A percentile compares a stretch with the other conserved stretches of the same genome.
These are phyloP conservation scores for Pontederia crassipes DNA, from an alignment of 176 grass and related monocot species.

Conservation along the genomic window DNA sequence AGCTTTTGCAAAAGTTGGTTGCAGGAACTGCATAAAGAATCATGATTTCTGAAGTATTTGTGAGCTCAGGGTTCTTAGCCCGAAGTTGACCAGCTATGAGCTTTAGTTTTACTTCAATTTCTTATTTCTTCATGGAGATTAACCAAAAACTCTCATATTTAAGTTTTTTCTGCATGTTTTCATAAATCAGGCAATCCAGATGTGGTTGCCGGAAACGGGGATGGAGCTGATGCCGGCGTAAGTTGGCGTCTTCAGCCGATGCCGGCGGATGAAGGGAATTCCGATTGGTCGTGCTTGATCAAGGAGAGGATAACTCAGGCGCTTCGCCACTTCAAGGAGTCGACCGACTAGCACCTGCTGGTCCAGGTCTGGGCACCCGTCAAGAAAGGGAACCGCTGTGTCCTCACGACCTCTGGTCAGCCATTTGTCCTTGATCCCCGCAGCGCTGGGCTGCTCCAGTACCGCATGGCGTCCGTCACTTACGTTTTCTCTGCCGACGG, in stretches of 20 bases:
- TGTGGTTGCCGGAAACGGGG: conserved; percentile 19
- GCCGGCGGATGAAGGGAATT: conserved; percentile 31
- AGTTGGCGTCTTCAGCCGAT: conserved; percentile 34
- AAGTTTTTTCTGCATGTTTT: no score
- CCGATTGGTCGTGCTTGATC: conserved; percentile 42
- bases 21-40: no score
- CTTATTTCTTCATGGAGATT: no score
- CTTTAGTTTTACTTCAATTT: no score
- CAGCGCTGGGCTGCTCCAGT: conserved; percentile 68
- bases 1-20: no score
- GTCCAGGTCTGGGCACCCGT: conserved; percentile 97
- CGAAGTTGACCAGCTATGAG: no score
- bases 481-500: conserved; percentile 90
- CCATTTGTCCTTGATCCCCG: conserved; percentile 77
- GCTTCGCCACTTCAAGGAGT: conserved; percentile 86
- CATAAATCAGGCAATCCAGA: no score
- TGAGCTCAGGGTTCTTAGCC: no score
- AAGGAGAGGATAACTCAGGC: conserved; percentile 80
- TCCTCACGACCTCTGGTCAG: conserved; percentile 92
- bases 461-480: conserved; percentile 76
- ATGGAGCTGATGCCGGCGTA: conserved; percentile 22
- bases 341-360: conserved; percentile 69
- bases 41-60: no score
- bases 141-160: no score
- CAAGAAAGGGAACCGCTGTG: conserved; percentile 57